phyloP scores from a whole-genome alignment of 768 basidiomycete species.

The Suillus americanus region DNA sequence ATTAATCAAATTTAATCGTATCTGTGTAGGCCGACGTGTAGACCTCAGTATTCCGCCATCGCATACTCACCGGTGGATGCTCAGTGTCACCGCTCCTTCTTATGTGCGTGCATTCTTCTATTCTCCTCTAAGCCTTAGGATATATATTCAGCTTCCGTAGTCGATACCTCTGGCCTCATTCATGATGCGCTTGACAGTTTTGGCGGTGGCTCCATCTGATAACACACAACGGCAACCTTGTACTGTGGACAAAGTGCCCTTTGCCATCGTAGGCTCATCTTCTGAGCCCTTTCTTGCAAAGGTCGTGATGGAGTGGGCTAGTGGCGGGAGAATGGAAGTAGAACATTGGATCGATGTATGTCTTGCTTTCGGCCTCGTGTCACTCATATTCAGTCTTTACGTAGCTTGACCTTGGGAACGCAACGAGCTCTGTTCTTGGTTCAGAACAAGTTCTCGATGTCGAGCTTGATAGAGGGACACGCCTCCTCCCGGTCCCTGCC shows the following conservation, averaged over 20 bases:
- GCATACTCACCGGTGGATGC: constrained; percentile 48
- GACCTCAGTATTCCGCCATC: constrained; percentile 15
- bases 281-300: constrained; percentile 46
- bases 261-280: constrained; percentile 39
- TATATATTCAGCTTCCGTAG: constrained; percentile 8
- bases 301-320: constrained; percentile 40
- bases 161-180: constrained; percentile 31
- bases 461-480: constrained; percentile 44
- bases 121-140: neutral
- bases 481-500: constrained; percentile 33
- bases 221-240: constrained; percentile 26
- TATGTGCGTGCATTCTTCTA: constrained; percentile 37
- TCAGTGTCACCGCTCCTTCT: constrained; percentile 44
- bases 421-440: constrained; percentile 36
- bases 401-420: constrained; percentile 45
- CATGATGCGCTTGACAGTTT: constrained; percentile 37
- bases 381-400: constrained; percentile 4
- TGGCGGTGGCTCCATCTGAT: constrained; percentile 29
- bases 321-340: constrained; percentile 42
- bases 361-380: constrained; percentile 4
- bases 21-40: constrained; percentile 33
- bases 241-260: constrained; percentile 37
- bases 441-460: constrained; percentile 53
- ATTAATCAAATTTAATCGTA: neutral
- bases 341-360: constrained; percentile 56